Evolutionary conservation across 2,329 filamentous ascomycete genomes (phyloP).

Genomic region (Colletotrichum incanum): DNA sequence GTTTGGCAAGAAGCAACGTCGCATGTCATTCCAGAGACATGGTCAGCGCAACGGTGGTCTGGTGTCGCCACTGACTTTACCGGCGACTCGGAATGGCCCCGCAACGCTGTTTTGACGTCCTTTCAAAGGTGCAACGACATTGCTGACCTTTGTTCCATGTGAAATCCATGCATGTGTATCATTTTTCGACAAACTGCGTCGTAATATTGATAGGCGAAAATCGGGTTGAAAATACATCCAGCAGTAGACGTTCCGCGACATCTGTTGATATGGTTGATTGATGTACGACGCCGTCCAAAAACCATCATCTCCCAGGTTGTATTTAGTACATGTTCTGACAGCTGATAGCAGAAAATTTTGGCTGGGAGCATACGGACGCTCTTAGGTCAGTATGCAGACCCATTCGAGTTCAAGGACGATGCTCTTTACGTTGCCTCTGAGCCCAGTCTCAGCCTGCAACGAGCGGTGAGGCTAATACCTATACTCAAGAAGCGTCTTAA

Average conservation of each 20-base stretch:
- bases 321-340: background rate
- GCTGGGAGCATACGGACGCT: background rate
- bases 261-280: background rate
- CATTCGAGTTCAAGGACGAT: background rate
- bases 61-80: background rate
- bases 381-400: background rate
- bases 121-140: background rate
- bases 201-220: background rate
- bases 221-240: background rate
- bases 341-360: background rate
- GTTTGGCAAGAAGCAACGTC: background rate
- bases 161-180: background rate
- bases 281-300: no score
- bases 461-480: background rate
- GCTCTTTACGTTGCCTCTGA: background rate
- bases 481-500: background rate
- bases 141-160: no score
- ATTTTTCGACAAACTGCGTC: background rate
- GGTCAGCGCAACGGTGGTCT: background rate
- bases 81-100: background rate
- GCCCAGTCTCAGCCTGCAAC: background rate
- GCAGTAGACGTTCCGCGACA: background rate
- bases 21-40: background rate
- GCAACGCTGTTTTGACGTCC: slow-evolving; percentile 4
- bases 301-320: background rate